Conservation (phyloP, 257 asterid genomes). For the Solanum tarijense region DNA sequence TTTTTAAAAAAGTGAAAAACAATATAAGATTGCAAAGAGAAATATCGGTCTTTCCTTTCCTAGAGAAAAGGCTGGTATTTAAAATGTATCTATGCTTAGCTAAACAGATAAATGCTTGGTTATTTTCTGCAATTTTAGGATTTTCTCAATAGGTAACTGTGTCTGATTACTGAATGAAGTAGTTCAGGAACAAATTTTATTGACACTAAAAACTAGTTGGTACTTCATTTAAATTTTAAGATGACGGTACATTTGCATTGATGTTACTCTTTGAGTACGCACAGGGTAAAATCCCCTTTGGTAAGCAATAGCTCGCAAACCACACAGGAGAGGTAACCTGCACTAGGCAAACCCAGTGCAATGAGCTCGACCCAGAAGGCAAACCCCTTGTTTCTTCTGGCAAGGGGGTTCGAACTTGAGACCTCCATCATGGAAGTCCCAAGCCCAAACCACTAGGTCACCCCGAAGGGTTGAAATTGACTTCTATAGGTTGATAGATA, state of each 20-base stretch:
- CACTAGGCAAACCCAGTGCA: no score
- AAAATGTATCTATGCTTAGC: neutral
- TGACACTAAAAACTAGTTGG: neutral
- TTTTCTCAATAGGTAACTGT: neutral
- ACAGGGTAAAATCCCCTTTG: neutral
- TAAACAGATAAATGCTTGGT: neutral
- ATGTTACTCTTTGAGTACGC: neutral
- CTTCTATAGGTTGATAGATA: neutral
- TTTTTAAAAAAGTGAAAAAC: neutral
- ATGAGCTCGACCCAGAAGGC: no score
- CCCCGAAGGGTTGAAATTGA: neutral
- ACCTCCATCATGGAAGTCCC: no score
- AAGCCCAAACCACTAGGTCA: no score
- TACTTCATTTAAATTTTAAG: neutral
- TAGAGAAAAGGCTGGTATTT: neutral
- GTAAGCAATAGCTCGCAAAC: neutral
- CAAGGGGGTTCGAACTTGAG: no score
- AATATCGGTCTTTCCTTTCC: neutral
- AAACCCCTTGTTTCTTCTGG: no score
- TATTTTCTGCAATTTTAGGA: neutral
- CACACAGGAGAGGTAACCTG: neutral
- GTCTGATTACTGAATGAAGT: neutral
- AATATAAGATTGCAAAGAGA: neutral
- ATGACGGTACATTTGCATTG: neutral
- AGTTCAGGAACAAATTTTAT: neutral